phyloP scores from a whole-genome alignment of 2,329 filamentous ascomycete genomes.

The Amauroascus niger region DNA sequence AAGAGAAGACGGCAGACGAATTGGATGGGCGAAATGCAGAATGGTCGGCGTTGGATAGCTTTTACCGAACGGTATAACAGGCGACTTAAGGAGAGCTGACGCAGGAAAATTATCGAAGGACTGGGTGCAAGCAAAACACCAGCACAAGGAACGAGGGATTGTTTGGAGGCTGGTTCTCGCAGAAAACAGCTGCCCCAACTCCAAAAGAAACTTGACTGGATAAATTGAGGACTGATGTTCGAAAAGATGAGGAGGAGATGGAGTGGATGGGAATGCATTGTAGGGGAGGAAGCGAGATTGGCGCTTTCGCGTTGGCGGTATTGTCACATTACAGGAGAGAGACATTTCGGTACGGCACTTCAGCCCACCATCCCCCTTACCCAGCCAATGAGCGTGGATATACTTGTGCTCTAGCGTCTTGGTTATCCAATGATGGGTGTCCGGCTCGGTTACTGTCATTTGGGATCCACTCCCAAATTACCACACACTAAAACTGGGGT shows the following conservation, averaged over 20 bases:
- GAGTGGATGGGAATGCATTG: slow-evolving; percentile 2
- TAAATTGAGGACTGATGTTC: slow-evolving; percentile 4
- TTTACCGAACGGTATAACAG: neutral
- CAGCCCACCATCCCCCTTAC: no score
- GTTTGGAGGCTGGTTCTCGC: neutral
- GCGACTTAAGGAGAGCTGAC: neutral
- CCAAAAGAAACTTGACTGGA: neutral
- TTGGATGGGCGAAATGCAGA: neutral
- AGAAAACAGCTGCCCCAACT: neutral
- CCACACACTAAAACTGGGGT: neutral
- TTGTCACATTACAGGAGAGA: slow-evolving; percentile 5
- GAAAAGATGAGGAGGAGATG: slow-evolving; percentile 7
- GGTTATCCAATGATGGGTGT: neutral
- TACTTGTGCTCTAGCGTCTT: neutral
- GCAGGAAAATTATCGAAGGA: neutral
- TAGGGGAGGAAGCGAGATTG: slow-evolving; percentile 11
- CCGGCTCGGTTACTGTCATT: neutral
- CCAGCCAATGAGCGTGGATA: neutral
- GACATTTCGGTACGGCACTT: neutral
- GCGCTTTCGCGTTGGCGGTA: neutral
- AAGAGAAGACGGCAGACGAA: neutral
- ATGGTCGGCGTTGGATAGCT: neutral
- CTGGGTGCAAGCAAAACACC: neutral
- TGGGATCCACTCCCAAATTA: slow-evolving; percentile 1
- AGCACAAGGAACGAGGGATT: neutral